These are phyloP conservation scores for Evernia prunastri DNA, from an alignment of 495 filamentous ascomycete genomes.

Conservation along the genomic window DNA sequence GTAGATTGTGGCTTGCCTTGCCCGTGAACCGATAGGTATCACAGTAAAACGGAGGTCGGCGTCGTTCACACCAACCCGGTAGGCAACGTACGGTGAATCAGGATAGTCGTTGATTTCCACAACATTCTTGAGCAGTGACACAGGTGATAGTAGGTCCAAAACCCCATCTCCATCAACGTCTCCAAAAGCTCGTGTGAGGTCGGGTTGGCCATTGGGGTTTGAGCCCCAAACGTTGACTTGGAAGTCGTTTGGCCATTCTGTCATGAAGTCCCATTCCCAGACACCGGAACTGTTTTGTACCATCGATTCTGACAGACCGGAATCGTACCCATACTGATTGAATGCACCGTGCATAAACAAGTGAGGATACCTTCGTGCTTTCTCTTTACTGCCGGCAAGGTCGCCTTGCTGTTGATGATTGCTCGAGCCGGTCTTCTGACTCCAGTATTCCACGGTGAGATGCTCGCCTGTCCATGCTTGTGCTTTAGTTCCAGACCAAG, in stretches of 20 bases:
- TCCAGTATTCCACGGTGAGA: conserved; percentile 58
- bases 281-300: conserved; percentile 37
- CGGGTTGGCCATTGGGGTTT: conserved; percentile 40
- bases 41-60: conserved; percentile 38
- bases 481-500: conserved; percentile 46
- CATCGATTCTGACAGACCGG: conserved; percentile 49
- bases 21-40: conserved; percentile 38
- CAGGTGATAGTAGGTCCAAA: conserved; percentile 39
- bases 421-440: conserved; percentile 50
- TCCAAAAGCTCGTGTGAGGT: conserved; percentile 42
- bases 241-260: conserved; percentile 44
- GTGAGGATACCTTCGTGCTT: conserved; percentile 50
- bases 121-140: conserved; percentile 36
- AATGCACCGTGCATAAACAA: conserved; percentile 54
- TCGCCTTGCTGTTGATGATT: conserved; percentile 55
- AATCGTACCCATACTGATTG: conserved; percentile 60
- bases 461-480: conserved; percentile 58
- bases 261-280: conserved; percentile 47
- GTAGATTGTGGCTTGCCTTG: conserved; percentile 39
- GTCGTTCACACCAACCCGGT: conserved; percentile 41
- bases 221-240: conserved; percentile 47
- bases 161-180: conserved; percentile 45
- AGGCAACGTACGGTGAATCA: conserved; percentile 40
- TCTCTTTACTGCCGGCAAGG: conserved; percentile 31
- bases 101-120: conserved; percentile 43